A percentile compares a stretch with the other conserved stretches of the same genome.
Evolutionary conservation across 495 filamentous ascomycete species (phyloP).

Genomic region (Neurospora sp.): DNA sequence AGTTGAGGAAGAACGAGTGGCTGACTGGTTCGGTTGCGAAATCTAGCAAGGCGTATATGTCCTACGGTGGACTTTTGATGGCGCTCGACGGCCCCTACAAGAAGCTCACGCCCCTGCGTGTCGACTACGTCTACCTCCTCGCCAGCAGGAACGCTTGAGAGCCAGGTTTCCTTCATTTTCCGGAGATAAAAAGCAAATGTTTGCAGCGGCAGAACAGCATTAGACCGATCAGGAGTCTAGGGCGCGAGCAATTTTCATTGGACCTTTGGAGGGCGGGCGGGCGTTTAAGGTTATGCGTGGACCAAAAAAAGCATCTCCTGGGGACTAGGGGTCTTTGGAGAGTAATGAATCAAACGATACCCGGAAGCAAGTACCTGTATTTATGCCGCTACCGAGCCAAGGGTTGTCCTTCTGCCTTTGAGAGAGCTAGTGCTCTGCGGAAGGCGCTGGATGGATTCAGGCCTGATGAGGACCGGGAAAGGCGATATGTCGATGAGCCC

Average conservation of each 20-base stretch:
- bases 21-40: conserved; percentile 13
- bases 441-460: not conserved
- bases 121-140: conserved; percentile 89
- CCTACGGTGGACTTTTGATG: conserved; percentile 84
- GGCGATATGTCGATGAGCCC: conserved; percentile 69
- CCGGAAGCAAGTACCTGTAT: conserved; percentile 9
- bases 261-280: not conserved
- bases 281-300: not conserved
- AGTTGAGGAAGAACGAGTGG: not conserved
- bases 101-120: conserved; percentile 79
- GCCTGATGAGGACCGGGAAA: conserved; percentile 60
- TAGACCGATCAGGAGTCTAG: not conserved
- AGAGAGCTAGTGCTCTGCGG: not conserved
- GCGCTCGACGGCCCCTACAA: conserved; percentile 89
- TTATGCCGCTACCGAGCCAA: not conserved
- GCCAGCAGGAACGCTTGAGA: conserved; percentile 21
- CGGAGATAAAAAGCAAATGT: not conserved
- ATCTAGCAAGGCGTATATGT: conserved; percentile 77
- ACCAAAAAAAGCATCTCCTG: not conserved
- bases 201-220: not conserved
- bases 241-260: not conserved
- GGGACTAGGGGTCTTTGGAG: not conserved
- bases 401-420: not conserved
- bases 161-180: not conserved
- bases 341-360: conserved; percentile 15